Percentiles rank a stretch among this genome's conserved stretches.
These are phyloP conservation scores for Aspergillus quadricinctus DNA, from an alignment of 2,329 filamentous ascomycete species.

Conservation along the genomic window DNA sequence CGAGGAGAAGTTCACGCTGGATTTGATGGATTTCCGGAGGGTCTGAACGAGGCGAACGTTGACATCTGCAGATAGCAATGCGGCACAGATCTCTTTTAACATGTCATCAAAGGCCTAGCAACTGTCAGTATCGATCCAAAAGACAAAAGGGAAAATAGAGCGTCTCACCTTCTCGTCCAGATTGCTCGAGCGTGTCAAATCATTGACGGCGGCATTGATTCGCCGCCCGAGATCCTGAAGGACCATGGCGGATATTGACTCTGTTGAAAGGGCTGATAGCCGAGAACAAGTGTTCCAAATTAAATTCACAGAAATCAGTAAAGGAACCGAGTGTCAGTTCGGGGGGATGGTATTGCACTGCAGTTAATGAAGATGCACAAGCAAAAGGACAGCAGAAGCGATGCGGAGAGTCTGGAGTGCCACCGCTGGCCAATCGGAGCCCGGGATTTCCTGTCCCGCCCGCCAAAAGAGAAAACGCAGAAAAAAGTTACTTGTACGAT, in stretches of 20 bases:
- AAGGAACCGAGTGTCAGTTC: background rate
- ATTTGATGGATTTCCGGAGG: constrained; percentile 88
- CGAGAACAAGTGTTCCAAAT: constrained; percentile 7
- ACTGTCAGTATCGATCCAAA: constrained; percentile 7
- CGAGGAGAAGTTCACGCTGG: constrained; percentile 90
- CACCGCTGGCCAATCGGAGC: constrained; percentile 27
- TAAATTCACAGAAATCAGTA: background rate
- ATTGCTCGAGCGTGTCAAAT: constrained; percentile 86
- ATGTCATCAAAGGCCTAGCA: constrained; percentile 86
- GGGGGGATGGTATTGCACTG: background rate
- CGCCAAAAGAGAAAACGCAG: constrained; percentile 24
- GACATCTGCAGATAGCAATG: constrained; percentile 93
- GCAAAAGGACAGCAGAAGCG: constrained; percentile 19
- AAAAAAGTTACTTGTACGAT: constrained; percentile 10
- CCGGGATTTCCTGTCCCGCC: constrained; percentile 24
- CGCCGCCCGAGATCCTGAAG: constrained; percentile 97
- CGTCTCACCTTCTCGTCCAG: constrained; percentile 84
- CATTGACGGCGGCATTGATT: constrained; percentile 93
- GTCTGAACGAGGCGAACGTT: constrained; percentile 90
- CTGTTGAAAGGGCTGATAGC: background rate
- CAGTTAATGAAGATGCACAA: background rate
- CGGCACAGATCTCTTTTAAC: constrained; percentile 97
- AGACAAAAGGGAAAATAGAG: constrained; percentile 4
- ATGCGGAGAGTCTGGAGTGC: constrained; percentile 22
- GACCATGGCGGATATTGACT: constrained; percentile 63